These are phyloP conservation scores for Fusarium ramigenum DNA, from an alignment of 2,329 filamentous ascomycete genomes.

Conservation along the genomic window DNA sequence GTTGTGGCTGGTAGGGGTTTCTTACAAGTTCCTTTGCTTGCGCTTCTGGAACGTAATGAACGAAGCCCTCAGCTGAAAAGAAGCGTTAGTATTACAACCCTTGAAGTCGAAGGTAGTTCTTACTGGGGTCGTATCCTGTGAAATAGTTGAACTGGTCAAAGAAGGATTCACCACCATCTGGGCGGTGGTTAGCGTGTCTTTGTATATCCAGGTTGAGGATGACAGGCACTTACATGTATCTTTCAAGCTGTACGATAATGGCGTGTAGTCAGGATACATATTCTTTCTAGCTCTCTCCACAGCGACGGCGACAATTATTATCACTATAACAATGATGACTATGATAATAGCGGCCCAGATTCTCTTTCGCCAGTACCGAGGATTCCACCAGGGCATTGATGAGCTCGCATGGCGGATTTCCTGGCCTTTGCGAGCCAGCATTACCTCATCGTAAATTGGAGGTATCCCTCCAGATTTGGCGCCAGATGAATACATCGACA, in stretches of 20 bases:
- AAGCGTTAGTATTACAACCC: background rate
- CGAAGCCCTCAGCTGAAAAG: conserved; percentile 56
- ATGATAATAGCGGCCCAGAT: conserved; percentile 56
- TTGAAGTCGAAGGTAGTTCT: conserved; percentile 5
- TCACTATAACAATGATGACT: conserved; percentile 55
- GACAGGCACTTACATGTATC: conserved; percentile 57
- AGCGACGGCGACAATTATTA: conserved; percentile 58
- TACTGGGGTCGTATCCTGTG: conserved; percentile 59
- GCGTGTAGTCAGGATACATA: conserved; percentile 59
- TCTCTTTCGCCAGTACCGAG: conserved; percentile 62
- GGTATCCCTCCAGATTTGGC: conserved; percentile 40
- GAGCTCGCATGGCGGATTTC: conserved; percentile 37
- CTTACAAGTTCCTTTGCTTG: conserved; percentile 55
- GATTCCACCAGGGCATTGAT: conserved; percentile 55
- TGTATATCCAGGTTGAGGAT: too few species aligned
- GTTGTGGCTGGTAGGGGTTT: background rate
- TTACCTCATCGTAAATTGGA: conserved; percentile 44
- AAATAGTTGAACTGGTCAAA: conserved; percentile 67
- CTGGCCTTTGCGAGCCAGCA: conserved; percentile 31
- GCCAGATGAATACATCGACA: conserved; percentile 17
- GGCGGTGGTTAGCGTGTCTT: background rate
- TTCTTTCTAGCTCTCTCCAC: conserved; percentile 53
- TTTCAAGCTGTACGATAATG: conserved; percentile 56
- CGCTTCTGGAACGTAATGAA: conserved; percentile 61
- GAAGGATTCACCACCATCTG: conserved; percentile 60